Evolutionary conservation across 805 yeast genomes (phyloP).

Genomic region (Helenozyma baotianmanensis): DNA sequence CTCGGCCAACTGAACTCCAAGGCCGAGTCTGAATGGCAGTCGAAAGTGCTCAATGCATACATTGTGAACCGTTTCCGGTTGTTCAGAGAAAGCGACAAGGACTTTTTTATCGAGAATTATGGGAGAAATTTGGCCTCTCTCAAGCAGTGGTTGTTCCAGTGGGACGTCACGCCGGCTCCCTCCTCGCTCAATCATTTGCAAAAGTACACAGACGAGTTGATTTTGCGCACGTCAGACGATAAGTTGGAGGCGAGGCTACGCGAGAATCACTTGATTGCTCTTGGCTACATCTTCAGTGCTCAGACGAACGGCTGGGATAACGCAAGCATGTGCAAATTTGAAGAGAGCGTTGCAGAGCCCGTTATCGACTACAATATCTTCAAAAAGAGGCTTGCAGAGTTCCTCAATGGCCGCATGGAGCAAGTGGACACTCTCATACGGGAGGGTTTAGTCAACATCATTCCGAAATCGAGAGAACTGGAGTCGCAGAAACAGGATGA

Average conservation of each 20-base stretch:
- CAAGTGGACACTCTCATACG: slow-evolving; percentile 17
- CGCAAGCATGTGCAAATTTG: neutral
- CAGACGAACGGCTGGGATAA: slow-evolving; percentile 2
- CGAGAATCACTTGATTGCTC: slow-evolving; percentile 7
- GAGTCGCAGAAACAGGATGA: slow-evolving; percentile 30
- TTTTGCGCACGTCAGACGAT: slow-evolving; percentile 19
- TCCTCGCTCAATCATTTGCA: slow-evolving; percentile 13
- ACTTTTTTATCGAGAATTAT: slow-evolving; percentile 22
- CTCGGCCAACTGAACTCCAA: slow-evolving; percentile 15
- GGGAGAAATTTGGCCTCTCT: slow-evolving; percentile 26
- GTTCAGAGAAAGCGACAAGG: slow-evolving; percentile 12
- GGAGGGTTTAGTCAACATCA: slow-evolving; percentile 9
- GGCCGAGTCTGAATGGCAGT: slow-evolving; percentile 29
- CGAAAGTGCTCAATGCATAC: slow-evolving; percentile 24
- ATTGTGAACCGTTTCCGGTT: slow-evolving; percentile 26
- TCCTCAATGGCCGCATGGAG: slow-evolving; percentile 19
- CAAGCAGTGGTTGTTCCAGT: slow-evolving; percentile 22
- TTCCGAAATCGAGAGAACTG: slow-evolving; percentile 20
- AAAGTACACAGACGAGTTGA: slow-evolving; percentile 18
- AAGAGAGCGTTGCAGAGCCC: neutral
- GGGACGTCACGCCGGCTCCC: slow-evolving; percentile 18
- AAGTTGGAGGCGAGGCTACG: slow-evolving; percentile 14
- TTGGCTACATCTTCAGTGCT: slow-evolving; percentile 5
- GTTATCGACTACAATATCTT: slow-evolving; percentile 22
- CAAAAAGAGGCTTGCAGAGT: slow-evolving; percentile 25